Percentiles rank a stretch among this genome's conserved stretches.
These are phyloP conservation scores for Acorus calamus DNA, from an alignment of 106 monocot species.

Conservation along the genomic window DNA sequence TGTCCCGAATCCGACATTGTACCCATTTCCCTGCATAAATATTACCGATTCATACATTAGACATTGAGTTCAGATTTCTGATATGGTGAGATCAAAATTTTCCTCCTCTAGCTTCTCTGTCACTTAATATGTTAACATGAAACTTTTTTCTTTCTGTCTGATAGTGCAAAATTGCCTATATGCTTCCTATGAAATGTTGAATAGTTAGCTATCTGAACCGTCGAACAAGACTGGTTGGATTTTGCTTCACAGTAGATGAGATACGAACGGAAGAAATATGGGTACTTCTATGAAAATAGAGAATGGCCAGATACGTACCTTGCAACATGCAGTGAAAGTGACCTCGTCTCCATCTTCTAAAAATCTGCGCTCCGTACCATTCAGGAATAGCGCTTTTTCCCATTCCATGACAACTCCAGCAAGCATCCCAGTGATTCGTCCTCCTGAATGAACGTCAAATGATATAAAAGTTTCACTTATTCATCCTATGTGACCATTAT, in stretches of 20 bases:
- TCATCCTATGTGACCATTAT: neutral
- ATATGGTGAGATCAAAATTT: neutral
- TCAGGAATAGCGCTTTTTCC: conserved; percentile 47
- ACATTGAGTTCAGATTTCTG: neutral
- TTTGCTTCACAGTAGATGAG: neutral
- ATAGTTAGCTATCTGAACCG: no score
- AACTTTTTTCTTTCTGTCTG: no score
- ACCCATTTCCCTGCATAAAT: conserved; percentile 48
- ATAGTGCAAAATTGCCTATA: no score
- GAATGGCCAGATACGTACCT: conserved; percentile 28
- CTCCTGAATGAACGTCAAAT: conserved; percentile 26
- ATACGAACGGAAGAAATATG: no score
- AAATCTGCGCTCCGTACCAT: conserved; percentile 42
- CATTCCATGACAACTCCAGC: conserved; percentile 91
- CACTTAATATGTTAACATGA: no score
- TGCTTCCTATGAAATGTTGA: no score
- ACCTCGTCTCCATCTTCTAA: conserved; percentile 99
- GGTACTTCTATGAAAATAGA: neutral
- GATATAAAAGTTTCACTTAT: conserved; percentile 1
- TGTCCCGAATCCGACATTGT: conserved; percentile 70
- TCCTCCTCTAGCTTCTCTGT: no score
- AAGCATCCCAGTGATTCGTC: conserved; percentile 77
- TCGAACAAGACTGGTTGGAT: no score
- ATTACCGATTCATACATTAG: neutral
- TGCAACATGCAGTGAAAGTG: conserved; percentile 69